phyloP scores from a whole-genome alignment of 495 filamentous ascomycete species.

The Penicillium canescens region DNA sequence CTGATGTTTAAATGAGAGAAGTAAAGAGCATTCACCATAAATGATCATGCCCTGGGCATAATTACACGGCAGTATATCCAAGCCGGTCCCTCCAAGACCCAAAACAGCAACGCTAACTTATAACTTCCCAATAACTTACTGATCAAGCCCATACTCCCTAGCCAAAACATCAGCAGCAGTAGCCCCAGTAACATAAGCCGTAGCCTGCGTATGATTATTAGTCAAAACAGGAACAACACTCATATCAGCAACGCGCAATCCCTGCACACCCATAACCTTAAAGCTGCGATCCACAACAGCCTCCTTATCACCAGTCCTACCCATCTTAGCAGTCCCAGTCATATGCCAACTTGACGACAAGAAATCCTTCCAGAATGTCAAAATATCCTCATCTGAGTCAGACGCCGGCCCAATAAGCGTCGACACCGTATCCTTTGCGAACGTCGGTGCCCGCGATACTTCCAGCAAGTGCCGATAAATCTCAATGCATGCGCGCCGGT shows the following conservation, averaged over 20 bases:
- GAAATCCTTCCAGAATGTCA: constrained; percentile 45
- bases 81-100: no score
- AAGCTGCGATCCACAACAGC: constrained; percentile 59
- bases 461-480: constrained; percentile 47
- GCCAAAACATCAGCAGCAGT: constrained; percentile 31
- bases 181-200: constrained; percentile 35
- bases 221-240: constrained; percentile 62
- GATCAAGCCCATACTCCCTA: constrained; percentile 22
- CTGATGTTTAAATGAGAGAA: no score
- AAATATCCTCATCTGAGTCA: constrained; percentile 56
- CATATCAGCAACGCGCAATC: constrained; percentile 63
- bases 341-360: constrained; percentile 50
- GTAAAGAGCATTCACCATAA: no score
- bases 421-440: constrained; percentile 46
- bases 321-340: constrained; percentile 66
- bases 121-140: background rate
- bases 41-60: no score
- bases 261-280: constrained; percentile 53
- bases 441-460: constrained; percentile 41
- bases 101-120: background rate
- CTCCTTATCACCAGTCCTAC: constrained; percentile 40
- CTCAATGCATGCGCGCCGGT: constrained; percentile 55
- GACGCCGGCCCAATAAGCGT: constrained; percentile 44
- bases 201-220: constrained; percentile 42
- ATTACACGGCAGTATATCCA: no score